These are phyloP conservation scores for Hymenoscyphus linearis DNA, from an alignment of 2,329 filamentous ascomycete species.

Conservation along the genomic window DNA sequence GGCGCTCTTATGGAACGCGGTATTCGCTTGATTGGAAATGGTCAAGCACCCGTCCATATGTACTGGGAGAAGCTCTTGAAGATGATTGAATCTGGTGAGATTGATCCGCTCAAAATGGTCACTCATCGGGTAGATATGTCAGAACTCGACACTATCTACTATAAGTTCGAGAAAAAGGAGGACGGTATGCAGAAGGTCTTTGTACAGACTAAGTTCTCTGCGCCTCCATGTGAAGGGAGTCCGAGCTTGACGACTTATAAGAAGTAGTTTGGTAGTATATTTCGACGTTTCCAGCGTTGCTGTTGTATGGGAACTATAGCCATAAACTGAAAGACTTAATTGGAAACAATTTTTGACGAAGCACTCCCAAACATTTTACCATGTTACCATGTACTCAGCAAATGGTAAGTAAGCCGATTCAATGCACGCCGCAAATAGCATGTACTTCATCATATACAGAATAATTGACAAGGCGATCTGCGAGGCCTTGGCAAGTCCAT, in stretches of 20 bases:
- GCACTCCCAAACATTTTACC: too few species aligned
- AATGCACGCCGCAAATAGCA: too few species aligned
- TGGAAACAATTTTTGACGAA: too few species aligned
- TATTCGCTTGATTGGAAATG: conserved; percentile 68
- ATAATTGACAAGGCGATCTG: too few species aligned
- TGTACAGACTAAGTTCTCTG: conserved; percentile 53
- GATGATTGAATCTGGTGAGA: conserved; percentile 58
- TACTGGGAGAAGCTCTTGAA: conserved; percentile 78
- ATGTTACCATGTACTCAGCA: too few species aligned
- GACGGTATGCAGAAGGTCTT: conserved; percentile 80
- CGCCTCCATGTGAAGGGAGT: conserved; percentile 39
- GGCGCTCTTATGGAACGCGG: conserved; percentile 78
- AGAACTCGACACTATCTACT: conserved; percentile 63
- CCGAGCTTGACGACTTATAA: conserved; percentile 40
- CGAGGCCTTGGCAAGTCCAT: too few species aligned
- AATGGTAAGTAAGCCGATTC: too few species aligned
- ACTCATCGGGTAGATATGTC: conserved; percentile 72
- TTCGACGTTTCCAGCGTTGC: too few species aligned
- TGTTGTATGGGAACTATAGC: too few species aligned
- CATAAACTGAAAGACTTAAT: too few species aligned
- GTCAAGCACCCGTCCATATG: conserved; percentile 68
- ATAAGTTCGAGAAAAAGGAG: conserved; percentile 54
- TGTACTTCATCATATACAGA: too few species aligned
- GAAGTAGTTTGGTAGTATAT: conserved; percentile 13
- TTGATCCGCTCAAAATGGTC: conserved; percentile 76